Conservation (phyloP, 305 asterid genomes). For the Fraxinus ornus region DNA sequence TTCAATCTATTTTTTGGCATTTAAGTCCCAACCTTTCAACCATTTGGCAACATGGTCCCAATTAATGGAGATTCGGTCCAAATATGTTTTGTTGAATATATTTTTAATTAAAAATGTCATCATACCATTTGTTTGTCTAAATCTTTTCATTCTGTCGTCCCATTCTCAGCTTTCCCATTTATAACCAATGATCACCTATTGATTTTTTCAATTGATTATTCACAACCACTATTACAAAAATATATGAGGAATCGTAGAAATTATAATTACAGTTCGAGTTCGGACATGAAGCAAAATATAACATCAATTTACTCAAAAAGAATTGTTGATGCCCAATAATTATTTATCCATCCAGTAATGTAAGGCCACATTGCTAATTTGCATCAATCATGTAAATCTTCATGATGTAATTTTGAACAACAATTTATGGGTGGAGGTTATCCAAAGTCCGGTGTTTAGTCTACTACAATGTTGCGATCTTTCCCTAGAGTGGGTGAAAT, state of each 20-base stretch:
- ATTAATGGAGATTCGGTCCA: not conserved
- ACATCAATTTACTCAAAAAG: not conserved
- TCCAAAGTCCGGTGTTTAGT: not conserved
- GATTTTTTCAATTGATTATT: not conserved
- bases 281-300: not conserved
- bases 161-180: not conserved
- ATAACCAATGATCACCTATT: not conserved
- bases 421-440: not conserved
- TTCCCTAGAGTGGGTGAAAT: not conserved
- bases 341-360: not conserved
- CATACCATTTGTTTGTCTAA: not conserved
- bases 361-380: not conserved
- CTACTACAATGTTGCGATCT: not conserved
- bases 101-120: not conserved
- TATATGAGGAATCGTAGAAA: not conserved
- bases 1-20: not conserved
- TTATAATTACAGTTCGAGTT: not conserved
- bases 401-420: not conserved
- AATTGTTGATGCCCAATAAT: not conserved
- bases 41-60: not conserved
- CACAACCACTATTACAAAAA: not conserved
- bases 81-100: not conserved
- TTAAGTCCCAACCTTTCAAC: not conserved
- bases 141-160: not conserved
- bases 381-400: not conserved